phyloP scores from a whole-genome alignment of 1,284 basidiomycete species.

The Phlebopus sp. region DNA sequence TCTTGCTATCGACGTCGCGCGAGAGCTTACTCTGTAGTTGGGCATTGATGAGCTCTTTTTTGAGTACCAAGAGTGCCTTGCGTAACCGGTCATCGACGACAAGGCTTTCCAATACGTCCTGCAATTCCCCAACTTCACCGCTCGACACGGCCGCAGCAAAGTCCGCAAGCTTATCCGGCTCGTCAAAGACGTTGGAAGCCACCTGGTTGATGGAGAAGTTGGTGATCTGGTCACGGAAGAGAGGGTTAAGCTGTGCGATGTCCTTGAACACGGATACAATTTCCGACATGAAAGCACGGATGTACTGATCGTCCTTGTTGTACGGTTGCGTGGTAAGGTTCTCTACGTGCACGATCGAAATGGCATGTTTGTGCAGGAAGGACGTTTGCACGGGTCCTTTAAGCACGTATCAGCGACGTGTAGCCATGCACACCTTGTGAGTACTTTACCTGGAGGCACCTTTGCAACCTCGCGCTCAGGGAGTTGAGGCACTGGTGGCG shows the following conservation, averaged over 20 bases:
- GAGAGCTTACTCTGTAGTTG: constrained; percentile 95
- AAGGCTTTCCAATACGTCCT: constrained; percentile 89
- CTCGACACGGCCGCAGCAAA: constrained; percentile 96
- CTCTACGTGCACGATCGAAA: constrained; percentile 90
- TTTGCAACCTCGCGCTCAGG: constrained; percentile 15
- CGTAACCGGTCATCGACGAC: constrained; percentile 88
- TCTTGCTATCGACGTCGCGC: constrained; percentile 94
- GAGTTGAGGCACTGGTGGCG: constrained; percentile 39
- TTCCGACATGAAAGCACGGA: constrained; percentile 95
- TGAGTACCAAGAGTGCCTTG: constrained; percentile 89
- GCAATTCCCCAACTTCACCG: constrained; percentile 88
- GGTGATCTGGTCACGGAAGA: constrained; percentile 98
- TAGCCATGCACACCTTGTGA: background rate
- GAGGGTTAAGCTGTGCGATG: constrained; percentile 94
- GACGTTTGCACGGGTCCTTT: constrained; percentile 75
- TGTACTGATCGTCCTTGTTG: constrained; percentile 92
- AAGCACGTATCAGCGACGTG: constrained; percentile 1
- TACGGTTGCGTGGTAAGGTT: constrained; percentile 83
- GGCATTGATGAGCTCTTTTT: constrained; percentile 98
- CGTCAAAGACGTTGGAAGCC: constrained; percentile 96
- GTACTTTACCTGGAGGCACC: constrained; percentile 17
- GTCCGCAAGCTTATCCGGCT: constrained; percentile 97
- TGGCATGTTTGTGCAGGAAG: constrained; percentile 86
- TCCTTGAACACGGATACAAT: constrained; percentile 99
- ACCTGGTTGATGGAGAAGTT: constrained; percentile 96